Base-by-base conservation (phyloP, 2,329 filamentous ascomycete genomes). In the Neonectria faginata region DNA sequence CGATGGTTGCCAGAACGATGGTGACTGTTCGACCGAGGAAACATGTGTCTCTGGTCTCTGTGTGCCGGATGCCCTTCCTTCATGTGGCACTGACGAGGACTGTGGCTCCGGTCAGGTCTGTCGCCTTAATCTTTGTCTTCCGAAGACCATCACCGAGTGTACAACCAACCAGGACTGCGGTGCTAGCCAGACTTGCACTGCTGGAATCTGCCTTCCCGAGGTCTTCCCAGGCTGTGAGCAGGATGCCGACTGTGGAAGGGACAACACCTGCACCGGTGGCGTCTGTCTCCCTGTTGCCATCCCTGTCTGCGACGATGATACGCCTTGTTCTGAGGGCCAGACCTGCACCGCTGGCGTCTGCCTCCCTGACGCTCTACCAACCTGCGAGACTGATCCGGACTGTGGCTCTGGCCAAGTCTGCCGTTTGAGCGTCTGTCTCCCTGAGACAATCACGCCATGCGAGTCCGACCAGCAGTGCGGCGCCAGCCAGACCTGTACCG, bases 331-430 rank as follows among this genome's bases (percentile, higher is more conserved):
- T 12, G 8, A 45, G 3, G 53, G 41, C 9, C 57, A 65, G 14
- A 53, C 5, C 9, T 65, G 62, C 11, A 41, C 27, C 7, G 31
- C 47, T 1, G 33, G 31, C 4, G 36, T 61, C n/a, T 65, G 62
- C 53, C 47, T 61, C 4, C 57, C 57, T 2, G 27, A 50, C 3
- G 33, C 29, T 14, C 62, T 65, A 1, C 29, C 39, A 2, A n/a
- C 27, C 1, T 66, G 64, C 31, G 20, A 58, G 36, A 12, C 56
- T 8, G 41, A 50, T 22, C 36, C 64, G 5, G 60, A 66, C 25
- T 64, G 64, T n/a, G 52, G 47, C 31, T 44, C 55, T 41, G 52
- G 60, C 25, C 55, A 60, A 36, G 60, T 64, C 6, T 66, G 64
- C 7, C 56, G 53, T 16, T 56, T 64, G n/a, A 44, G 50, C 39